Base-by-base conservation (phyloP, 164 flowering plant genomes). In the Macadamia integrifolia region DNA sequence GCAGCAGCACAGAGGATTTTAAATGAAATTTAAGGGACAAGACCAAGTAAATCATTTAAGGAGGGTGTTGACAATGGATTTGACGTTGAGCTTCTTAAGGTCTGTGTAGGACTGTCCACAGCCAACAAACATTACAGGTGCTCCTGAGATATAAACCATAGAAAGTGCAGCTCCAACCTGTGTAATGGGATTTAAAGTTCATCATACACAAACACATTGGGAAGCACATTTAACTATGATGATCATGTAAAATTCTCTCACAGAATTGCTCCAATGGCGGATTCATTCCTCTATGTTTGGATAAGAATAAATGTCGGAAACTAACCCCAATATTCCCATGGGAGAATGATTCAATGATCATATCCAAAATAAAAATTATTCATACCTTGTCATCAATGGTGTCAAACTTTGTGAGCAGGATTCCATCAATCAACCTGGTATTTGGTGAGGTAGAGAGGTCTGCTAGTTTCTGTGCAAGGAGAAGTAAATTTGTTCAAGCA, bases 121-220 rank as follows among this genome's bases (percentile, higher is more conserved):
- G 49, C 99, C 98, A 62, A 94, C 97, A 58, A 94, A 94, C 96
- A 94, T 94, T 56, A 92, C 96, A 0, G 99, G 99, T 59, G 99
- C 85, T 64, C 99, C 97, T 17, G 99, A 94, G 17, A 92, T 82
- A 79, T 94, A 94, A 18, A 94, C 99, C 98, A 94, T 94, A 10
- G 97, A 94, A 49, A 94, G 81, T 48, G 96, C 97, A 15, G 96
- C 97, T 78, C 98, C 98, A 68, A 94, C 98, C 98, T 94, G 70
- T 66, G 73, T 32, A 46, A 69, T n/a, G 31, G 1, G 6, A 52
- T 43, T 43, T 7, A 58, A 68, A 31, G 18, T 50, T 15, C 3
- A 53, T 9, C 6, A 53, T 31, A 53, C 10, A 7, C 2, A 30
- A 5, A 52, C 2, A 65, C 12, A 52, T 2, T 2, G 40, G 40